phyloP scores from a whole-genome alignment of 1,284 basidiomycete genomes.

The Moniliella sp. region DNA sequence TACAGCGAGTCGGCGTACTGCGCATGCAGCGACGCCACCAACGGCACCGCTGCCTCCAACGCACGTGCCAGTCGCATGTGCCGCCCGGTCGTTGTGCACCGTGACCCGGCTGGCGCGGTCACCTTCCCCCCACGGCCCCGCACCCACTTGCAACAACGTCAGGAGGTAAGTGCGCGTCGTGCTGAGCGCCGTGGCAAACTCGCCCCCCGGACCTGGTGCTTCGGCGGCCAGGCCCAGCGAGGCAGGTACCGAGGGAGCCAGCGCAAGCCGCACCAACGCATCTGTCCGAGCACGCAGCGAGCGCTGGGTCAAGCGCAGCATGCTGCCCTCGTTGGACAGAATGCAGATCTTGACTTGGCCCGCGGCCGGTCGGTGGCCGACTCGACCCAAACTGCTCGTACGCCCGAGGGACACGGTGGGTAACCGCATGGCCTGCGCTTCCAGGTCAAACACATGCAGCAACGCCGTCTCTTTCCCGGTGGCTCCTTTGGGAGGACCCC shows the following conservation, averaged over 20 bases:
- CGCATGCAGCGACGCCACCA: constrained; percentile 26
- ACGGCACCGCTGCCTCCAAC: constrained; percentile 8
- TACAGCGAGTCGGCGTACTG: constrained; percentile 84
- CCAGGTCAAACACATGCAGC: constrained; percentile 70
- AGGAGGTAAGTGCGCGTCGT: no score
- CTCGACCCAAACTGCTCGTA: constrained; percentile 6
- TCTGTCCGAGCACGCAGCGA: constrained; percentile 17
- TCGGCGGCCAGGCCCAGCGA: no score
- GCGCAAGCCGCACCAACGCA: no score
- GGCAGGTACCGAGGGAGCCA: no score
- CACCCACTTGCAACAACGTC: no score
- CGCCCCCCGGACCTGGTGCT: no score
- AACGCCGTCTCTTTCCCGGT: constrained; percentile 47
- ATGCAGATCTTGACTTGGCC: constrained; percentile 10
- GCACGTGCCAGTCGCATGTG: constrained; percentile 5
- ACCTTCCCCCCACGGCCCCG: no score
- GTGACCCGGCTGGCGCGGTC: constrained; percentile 1
- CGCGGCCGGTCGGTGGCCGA: background rate
- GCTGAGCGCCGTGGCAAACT: no score
- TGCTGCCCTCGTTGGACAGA: constrained; percentile 10
- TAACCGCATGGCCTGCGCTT: constrained; percentile 74
- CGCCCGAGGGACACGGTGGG: constrained; percentile 16
- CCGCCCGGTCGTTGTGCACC: constrained; percentile 2
- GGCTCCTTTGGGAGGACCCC: background rate
- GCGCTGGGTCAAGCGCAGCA: constrained; percentile 16